Base-by-base conservation (phyloP, 2,329 filamentous ascomycete species). In the Aureobasidium melanogenum region DNA sequence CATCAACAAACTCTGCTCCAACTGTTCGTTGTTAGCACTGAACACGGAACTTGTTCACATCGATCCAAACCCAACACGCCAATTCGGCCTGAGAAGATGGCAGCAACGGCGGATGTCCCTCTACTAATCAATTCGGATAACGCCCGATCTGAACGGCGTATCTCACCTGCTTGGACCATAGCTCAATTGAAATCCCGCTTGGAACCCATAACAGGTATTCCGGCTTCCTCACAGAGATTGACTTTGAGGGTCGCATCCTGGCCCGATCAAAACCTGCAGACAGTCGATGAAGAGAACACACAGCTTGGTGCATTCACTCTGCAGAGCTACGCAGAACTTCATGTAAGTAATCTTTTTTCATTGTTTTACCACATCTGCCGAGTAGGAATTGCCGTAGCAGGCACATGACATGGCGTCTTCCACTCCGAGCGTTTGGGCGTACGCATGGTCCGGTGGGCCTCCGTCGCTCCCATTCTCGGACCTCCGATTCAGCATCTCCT, bases 81-180 rank as follows among this genome's bases (percentile, higher is more conserved):
- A 46, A 19, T 15, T 15, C 17, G 36, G 28, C 38, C 14, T 17
- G 30, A 28, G 8, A 39, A 46, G 19, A 61, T 61, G 59, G 39
- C 67, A 26, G 15, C 67, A 22, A 84, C 88, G 78, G 83, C 85
- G 59, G 90, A 94, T 73, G 82, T 94, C 61, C 87, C 89, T 66
- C 81, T 94, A 69, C 81, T 86, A 65, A 84, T 94, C 70, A 82
- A 82, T 64, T 93, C 89, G 56, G 86, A 90, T 63, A 89, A 88
- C 74, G 82, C 88, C 51, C 84, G 87, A 52, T 92, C 91, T 56
- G 94, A 99, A 77, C 88, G 93, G 64, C 89, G 94, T 67, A 86
- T 97, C 73, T 93, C 90, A 28, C 93, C 93, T 15, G 88, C 92
- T 67, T 99, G 94, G 94, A 88, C 87, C 64, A 88, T 99, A 71